Base-by-base conservation (phyloP, 2,329 filamentous ascomycete genomes). In the Hymenoscyphus albidus region DNA sequence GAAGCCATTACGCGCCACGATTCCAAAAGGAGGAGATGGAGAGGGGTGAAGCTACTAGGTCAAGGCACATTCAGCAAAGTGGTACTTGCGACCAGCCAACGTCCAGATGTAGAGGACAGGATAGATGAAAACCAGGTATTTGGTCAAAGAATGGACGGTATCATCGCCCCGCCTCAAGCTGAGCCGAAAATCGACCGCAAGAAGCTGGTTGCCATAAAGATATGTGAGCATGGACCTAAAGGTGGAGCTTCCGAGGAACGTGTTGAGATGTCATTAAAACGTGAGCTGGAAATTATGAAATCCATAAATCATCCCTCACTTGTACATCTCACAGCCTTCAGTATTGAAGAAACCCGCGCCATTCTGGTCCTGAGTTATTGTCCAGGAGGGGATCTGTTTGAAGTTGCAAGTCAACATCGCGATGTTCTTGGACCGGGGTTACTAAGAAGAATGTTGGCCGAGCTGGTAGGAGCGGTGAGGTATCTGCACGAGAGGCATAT, bases 1-100 rank as follows among this genome's bases (percentile, higher is more conserved):
- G 83, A 90, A 72, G 89, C 91, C 35, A 82, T 80, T 69, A 88
- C 85, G 2, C 82, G 90, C 40, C 80, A 83, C 59, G 87, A 92
- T 65, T 79, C 85, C 69, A 93, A 93, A 75, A 82, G 86, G 22
- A 86, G 89, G 64, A 83, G 86, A 69, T 99, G 95, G 87, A 86
- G 91, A 69, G 90, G 89, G 13, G 79, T 99, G 48, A 89, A 91
- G 65, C 80, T 88, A 69, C 83, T 99, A 5, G 95, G 95, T 5
- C 92, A 97, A 72, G 95, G 95, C 44, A 97, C 95, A 0, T 99
- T 99, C 76, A 97, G 93, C 76, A 91, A 91, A 73, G 95, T 99
- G 22, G 89, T 96, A 78, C 82, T 99, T 54, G 95, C 93, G 4
- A 96, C 93, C 12, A 92, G 90, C 72, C 87, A 96, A 74, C 83